Base-by-base conservation (phyloP, 257 asterid species). In the Pogostemon cablin region DNA sequence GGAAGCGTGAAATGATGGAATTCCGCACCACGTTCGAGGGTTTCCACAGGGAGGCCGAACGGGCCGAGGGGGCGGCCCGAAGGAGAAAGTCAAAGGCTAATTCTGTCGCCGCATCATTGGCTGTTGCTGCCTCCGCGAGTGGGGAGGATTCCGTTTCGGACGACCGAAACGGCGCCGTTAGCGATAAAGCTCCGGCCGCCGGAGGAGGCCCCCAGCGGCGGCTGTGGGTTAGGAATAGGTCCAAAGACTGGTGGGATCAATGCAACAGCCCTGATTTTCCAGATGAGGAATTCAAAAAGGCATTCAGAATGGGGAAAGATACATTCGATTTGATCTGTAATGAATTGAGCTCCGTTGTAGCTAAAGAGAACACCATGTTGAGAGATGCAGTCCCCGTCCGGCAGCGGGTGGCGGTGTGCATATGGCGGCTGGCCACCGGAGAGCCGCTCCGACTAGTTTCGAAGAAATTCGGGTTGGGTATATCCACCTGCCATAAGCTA, bases 371-470 rank as follows among this genome's bases (percentile, higher is more conserved):
- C 65, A 82, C 86, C 2, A 77, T 73, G 86, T 6, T 82, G 49
- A 20, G 86, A 3, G 82, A 76, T 58, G 86, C 86, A 4, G 84
- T 82, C 37, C 86, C 86, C 1, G 86, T 79, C 11, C 65, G 80
- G 49, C 86, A 82, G 37, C 76, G 86, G 0, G 86, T 82, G 0
- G 86, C 82, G 0, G 86, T 82, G 6, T 82, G 86, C 61, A 62
- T 82, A 48, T 82, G 86, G 84, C 65, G 82, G 68, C 62, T 82
- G 44, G 86, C 86, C 68, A 82, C 86, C 10, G 86, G 86, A 9
- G 86, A 82, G 68, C 82, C 86, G 1, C 80, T 79, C 4, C 55
- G 84, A 10, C 80, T 77, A 1, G 84, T 82, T 0, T 79, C 84
- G 9, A 79, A 79, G 69, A 71, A 74, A 38, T 82, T 82, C 47